phyloP scores from a whole-genome alignment of 129 eudicot species.

The Chrysanthemum seticuspe region DNA sequence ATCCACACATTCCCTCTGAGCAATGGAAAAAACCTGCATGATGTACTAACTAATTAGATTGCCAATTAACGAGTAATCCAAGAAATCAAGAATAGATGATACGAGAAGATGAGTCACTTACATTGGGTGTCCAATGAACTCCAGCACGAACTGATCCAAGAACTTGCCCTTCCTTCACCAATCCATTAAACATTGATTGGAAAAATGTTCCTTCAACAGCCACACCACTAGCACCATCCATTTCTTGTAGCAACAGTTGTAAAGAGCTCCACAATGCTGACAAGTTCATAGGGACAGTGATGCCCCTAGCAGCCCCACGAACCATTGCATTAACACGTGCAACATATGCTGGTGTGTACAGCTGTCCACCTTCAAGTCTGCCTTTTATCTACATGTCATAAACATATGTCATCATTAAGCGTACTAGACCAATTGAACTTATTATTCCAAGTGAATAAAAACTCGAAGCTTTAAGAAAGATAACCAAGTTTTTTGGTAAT shows the following conservation, averaged over 20 bases:
- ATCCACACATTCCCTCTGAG: conserved; percentile 95
- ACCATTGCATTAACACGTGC: conserved; percentile 95
- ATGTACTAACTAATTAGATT: conserved; percentile 18
- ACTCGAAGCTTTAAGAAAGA: conserved; percentile 8
- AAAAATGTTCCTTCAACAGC: conserved; percentile 89
- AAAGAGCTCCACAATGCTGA: conserved; percentile 84
- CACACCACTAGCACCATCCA: conserved; percentile 90
- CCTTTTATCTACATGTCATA: conserved; percentile 72
- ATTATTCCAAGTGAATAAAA: neutral
- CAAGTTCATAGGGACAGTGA: conserved; percentile 81
- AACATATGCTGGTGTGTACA: conserved; percentile 97
- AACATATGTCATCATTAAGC: conserved; percentile 5
- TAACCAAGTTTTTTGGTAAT: neutral
- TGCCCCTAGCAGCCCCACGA: conserved; percentile 94
- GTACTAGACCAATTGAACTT: neutral
- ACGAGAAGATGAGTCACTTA: conserved; percentile 33
- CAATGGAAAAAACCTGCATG: conserved; percentile 86
- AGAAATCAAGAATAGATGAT: neutral
- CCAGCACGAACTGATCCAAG: conserved; percentile 99
- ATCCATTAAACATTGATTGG: conserved; percentile 88
- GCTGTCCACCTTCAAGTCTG: conserved; percentile 96
- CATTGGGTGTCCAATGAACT: conserved; percentile 98
- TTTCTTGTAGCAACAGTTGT: conserved; percentile 76
- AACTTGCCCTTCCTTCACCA: conserved; percentile 84
- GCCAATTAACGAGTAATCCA: neutral